Percentiles rank a stretch among this genome's conserved stretches.
These are phyloP conservation scores for Pyricularia sp. DNA, from an alignment of 2,329 filamentous ascomycete species.

Conservation along the genomic window DNA sequence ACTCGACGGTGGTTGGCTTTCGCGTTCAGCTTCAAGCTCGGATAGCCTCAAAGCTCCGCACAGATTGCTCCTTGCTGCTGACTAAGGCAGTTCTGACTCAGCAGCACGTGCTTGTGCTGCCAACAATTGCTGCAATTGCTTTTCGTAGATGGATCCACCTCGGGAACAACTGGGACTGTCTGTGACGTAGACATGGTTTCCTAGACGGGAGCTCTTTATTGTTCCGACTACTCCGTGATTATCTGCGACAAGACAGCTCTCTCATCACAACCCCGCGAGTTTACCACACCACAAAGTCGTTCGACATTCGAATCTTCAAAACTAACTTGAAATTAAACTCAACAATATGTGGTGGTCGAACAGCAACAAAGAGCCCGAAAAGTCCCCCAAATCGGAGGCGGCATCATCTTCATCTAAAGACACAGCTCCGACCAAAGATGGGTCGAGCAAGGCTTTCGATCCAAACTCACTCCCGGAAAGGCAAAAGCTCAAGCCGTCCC, in stretches of 20 bases:
- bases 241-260: neutral
- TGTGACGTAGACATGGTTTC: neutral
- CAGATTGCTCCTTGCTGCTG: neutral
- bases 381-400: conserved; percentile 7
- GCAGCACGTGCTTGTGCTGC: neutral
- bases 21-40: neutral
- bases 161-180: neutral
- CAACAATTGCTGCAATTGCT: neutral
- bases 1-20: neutral
- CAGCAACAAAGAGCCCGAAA: conserved; percentile 14
- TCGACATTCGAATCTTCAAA: neutral
- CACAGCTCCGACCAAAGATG: conserved; percentile 18
- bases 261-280: neutral
- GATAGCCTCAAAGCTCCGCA: neutral
- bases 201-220: neutral
- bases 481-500: conserved; percentile 37
- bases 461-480: conserved; percentile 32
- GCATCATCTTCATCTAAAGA: conserved; percentile 10
- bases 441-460: conserved; percentile 18
- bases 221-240: neutral
- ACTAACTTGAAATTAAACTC: neutral
- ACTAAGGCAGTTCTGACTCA: neutral
- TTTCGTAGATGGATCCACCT: neutral
- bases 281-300: neutral
- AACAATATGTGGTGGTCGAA: conserved; percentile 27